Percentiles rank a stretch among this genome's conserved stretches.
These are phyloP conservation scores for Hygrocybe coccinea DNA, from an alignment of 768 basidiomycete genomes.

Conservation along the genomic window DNA sequence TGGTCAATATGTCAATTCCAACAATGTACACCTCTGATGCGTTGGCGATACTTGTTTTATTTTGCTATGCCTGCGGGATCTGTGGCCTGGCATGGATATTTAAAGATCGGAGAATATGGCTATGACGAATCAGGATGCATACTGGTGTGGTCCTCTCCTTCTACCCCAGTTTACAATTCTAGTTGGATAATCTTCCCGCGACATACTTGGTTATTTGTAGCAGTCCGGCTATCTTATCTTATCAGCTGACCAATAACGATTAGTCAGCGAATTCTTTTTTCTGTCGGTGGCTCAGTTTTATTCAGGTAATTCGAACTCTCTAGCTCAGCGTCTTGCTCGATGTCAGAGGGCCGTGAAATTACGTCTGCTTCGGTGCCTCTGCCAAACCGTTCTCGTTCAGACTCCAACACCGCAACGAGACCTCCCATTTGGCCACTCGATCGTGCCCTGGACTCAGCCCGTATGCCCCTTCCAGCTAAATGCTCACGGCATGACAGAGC, in stretches of 20 bases:
- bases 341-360: background rate
- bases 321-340: background rate
- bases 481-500: slow-evolving; percentile 51
- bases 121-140: too few relatives aligned
- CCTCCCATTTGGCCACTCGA: slow-evolving; percentile 67
- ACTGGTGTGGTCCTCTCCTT: too few relatives aligned
- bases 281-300: too few relatives aligned
- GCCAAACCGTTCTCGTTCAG: background rate
- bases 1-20: slow-evolving; percentile 70
- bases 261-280: too few relatives aligned
- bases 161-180: too few relatives aligned
- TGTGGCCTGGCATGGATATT: slow-evolving; percentile 60
- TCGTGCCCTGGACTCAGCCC: slow-evolving; percentile 33
- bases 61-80: slow-evolving; percentile 53
- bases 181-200: too few relatives aligned
- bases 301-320: background rate
- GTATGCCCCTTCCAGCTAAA: slow-evolving; percentile 48
- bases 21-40: slow-evolving; percentile 73
- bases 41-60: slow-evolving; percentile 58
- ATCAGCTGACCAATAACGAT: too few relatives aligned
- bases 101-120: slow-evolving; percentile 20
- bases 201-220: too few relatives aligned
- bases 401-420: slow-evolving; percentile 21
- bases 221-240: too few relatives aligned
- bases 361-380: slow-evolving; percentile 12